phyloP scores from a whole-genome alignment of 495 filamentous ascomycete genomes.

The Neurospora discreta region DNA sequence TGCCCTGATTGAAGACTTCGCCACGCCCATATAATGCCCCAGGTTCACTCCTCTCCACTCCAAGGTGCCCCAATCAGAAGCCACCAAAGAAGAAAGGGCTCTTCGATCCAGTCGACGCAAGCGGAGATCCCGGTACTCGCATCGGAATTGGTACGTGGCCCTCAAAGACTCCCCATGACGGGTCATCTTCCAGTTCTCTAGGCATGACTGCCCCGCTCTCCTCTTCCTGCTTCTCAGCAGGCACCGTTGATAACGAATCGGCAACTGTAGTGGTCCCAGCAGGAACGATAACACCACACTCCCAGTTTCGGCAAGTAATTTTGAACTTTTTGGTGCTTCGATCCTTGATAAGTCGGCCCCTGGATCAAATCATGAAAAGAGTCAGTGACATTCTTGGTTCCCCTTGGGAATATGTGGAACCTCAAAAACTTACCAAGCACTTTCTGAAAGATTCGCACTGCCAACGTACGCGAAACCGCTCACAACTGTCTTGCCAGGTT shows the following conservation, averaged over 20 bases:
- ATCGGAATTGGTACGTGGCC: constrained; percentile 60
- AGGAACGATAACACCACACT: constrained; percentile 77
- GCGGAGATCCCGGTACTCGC: constrained; percentile 40
- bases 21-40: neutral
- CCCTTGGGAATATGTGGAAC: neutral
- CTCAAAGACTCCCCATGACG: constrained; percentile 38
- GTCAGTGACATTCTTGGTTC: neutral
- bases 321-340: constrained; percentile 51
- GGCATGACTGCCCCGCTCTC: neutral
- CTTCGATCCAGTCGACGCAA: neutral
- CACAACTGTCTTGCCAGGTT: neutral
- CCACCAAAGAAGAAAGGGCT: neutral
- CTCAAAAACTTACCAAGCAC: constrained; percentile 62
- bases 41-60: neutral
- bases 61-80: neutral
- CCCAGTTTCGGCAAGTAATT: constrained; percentile 87
- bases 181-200: neutral
- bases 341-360: constrained; percentile 52
- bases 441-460: constrained; percentile 83
- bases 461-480: constrained; percentile 72
- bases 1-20: neutral
- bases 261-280: constrained; percentile 10
- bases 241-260: constrained; percentile 1
- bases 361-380: neutral
- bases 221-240: neutral